phyloP scores from a whole-genome alignment of 768 basidiomycete species.

The Heimioporus sp. region DNA sequence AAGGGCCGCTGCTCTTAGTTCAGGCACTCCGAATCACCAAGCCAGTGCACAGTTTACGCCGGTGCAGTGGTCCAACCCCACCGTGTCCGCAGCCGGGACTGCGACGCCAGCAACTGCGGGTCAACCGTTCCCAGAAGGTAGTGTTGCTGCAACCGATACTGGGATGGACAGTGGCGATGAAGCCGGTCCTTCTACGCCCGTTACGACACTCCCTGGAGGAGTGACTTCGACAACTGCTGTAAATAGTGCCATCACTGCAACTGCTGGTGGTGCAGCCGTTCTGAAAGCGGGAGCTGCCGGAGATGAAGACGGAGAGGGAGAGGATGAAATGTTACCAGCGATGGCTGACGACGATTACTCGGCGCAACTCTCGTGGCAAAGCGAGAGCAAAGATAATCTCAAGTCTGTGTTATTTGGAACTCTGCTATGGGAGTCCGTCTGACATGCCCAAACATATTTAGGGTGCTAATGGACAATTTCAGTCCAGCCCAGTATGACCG shows the following conservation, averaged over 20 bases:
- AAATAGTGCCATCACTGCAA: neutral
- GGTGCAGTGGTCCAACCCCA: constrained; percentile 38
- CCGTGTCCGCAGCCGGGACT: constrained; percentile 5
- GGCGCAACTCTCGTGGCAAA: constrained; percentile 79
- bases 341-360: constrained; percentile 92
- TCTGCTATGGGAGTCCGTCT: neutral
- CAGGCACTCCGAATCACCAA: constrained; percentile 14
- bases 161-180: constrained; percentile 21
- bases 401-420: constrained; percentile 47
- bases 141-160: constrained; percentile 2
- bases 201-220: neutral
- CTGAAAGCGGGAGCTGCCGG: constrained; percentile 15
- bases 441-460: constrained; percentile 25
- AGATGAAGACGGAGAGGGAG: constrained; percentile 64
- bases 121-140: constrained; percentile 10
- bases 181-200: constrained; percentile 12
- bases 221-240: neutral
- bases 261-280: neutral
- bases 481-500: constrained; percentile 81
- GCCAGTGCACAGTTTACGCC: constrained; percentile 28
- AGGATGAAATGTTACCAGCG: constrained; percentile 76
- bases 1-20: constrained; percentile 11
- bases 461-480: constrained; percentile 88
- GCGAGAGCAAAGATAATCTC: constrained; percentile 84
- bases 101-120: neutral